Conservation (phyloP, 2,329 filamentous ascomycete genomes). For the Sarocladiaceae sp. region DNA sequence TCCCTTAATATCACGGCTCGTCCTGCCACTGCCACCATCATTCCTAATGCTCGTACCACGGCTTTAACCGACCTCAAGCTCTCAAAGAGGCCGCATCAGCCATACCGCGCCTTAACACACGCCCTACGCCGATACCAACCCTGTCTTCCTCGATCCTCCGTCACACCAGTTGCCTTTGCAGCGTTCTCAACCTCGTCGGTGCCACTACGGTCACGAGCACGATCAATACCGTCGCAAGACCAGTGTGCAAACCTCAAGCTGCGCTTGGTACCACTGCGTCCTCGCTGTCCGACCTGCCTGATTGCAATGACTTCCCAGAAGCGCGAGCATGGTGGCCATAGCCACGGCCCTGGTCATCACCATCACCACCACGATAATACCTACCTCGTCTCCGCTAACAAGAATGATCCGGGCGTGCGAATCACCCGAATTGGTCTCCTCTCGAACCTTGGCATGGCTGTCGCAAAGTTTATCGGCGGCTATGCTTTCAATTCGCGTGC, state of each 20-base stretch:
- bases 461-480: slow-evolving; percentile 86
- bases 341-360: slow-evolving; percentile 50
- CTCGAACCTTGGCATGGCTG: slow-evolving; percentile 89
- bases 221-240: slow-evolving; percentile 22
- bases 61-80: neutral
- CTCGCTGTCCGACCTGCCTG: slow-evolving; percentile 3
- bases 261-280: neutral
- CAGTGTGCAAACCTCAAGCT: slow-evolving; percentile 12
- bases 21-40: no score
- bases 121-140: neutral
- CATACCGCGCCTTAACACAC: neutral
- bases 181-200: slow-evolving; percentile 7
- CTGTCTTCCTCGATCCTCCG: neutral
- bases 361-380: slow-evolving; percentile 88
- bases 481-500: slow-evolving; percentile 93
- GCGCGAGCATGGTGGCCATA: slow-evolving; percentile 29
- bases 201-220: slow-evolving; percentile 11
- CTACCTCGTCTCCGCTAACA: slow-evolving; percentile 83
- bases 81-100: slow-evolving; percentile 2
- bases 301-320: slow-evolving; percentile 22
- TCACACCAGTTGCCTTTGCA: neutral
- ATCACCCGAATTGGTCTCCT: slow-evolving; percentile 56
- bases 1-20: neutral
- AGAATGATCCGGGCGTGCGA: slow-evolving; percentile 61
- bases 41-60: no score